Evolutionary conservation across 768 basidiomycete species (phyloP), one percentile per base, ranked within the genome.

Genomic region (Lepiota venenata): DNA sequence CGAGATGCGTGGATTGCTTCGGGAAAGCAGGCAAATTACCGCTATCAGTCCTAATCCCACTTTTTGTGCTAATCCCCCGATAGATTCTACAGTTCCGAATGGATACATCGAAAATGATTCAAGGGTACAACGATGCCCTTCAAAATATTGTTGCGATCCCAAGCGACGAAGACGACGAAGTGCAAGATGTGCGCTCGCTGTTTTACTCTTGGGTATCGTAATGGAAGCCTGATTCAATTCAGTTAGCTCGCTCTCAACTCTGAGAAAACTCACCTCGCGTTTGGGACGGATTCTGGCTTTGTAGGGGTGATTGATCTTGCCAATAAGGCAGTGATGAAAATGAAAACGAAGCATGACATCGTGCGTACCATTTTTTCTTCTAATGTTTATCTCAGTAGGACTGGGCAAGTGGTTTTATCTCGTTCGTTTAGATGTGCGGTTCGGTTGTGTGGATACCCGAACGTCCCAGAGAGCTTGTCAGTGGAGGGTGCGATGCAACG

Each of bases 351-450:
- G 50, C 91, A 93, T 63, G 67, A 69, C 6, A 90, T 74, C 62
- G 91, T 92, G 59, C 37, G 81, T 69, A 32, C 36, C 8, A 27
- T 46, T n/a, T 16, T 47, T 35, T 15, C 14, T 25, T 41, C 3
- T 9, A 42, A 36, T 27, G 32, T 11, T 32, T 11, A 8, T 11
- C 9, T 50, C 8, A 18, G n/a, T 36, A 18, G 3, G 54, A 7
- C 5, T 39, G n/a, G 25, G 35, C n/a, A n/a, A n/a, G n/a, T n/a
- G n/a, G n/a, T n/a, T n/a, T n/a, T n/a, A n/a, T n/a, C n/a, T n/a
- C n/a, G n/a, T n/a, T n/a, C n/a, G n/a, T n/a, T 35, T 61, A 92
- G 90, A 80, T 93, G 11, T 89, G 87, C 44, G 83, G 81, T 10
- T 77, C 78, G 15, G 82, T 87, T 37, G 80, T 73, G 56, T 92